Evolutionary conservation across 2,329 filamentous ascomycete genomes (phyloP), one percentile per base, ranked within the genome.

Genomic region (Colletotrichum musae): DNA sequence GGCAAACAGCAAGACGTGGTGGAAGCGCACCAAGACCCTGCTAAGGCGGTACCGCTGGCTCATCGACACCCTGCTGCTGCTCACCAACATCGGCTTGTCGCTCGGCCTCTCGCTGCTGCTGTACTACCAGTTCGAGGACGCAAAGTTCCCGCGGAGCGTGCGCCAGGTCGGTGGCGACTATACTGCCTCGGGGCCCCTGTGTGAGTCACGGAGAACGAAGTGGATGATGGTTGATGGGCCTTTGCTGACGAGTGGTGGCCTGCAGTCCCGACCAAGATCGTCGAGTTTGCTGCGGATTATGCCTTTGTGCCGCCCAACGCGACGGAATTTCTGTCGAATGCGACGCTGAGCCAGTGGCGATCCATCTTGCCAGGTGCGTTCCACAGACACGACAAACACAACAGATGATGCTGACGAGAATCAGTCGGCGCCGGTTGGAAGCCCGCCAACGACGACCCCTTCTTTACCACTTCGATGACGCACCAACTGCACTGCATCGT

Each of bases 401-500:
- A 51, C 39, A 48, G 48, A 4, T n/a, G 26, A 39, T 48, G 54
- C 18, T 69, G 65, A 73, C 50, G 24, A 18, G 2, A 5, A 21
- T 32, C 53, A 76, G 76, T 73, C 45, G 79, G 79, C n/a, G 79
- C 80, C 58, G 80, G 80, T 1, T 82, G 80, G 67, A 70, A 70
- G 41, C 56, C 58, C 60, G 76, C 77, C 12, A 75, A 72, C 56
- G 74, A 79, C 26, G 77, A 77, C 70, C 80, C 78, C 1, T 81
- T 81, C 50, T 82, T 80, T 65, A 82, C 80, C 2, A 82, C 80
- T 2, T 79, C 81, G 4, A 78, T 80, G 71, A 82, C 80, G 10
- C 81, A 82, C 70, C 80, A 82, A 71, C 72, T 82, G 36, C 81
- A 82, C 66, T 83, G 80, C 59, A 76, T 83, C 0, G 80, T 82